Conservation (phyloP, 208 protist species). For the Crithidia sp. region DNA sequence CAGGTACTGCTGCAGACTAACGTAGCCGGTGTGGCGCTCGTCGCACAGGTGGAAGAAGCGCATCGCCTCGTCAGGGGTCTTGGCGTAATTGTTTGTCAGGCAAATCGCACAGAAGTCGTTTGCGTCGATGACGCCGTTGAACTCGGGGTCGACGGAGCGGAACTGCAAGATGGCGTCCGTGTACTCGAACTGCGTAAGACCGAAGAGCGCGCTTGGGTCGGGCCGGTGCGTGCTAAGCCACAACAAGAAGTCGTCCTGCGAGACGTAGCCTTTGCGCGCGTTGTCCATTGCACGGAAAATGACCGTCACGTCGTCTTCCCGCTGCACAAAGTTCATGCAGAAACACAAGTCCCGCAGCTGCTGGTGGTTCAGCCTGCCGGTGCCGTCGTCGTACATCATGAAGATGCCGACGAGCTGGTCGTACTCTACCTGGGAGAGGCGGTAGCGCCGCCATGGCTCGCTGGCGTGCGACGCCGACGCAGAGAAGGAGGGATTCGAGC, state of each 20-base stretch:
- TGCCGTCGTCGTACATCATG: conserved; percentile 85
- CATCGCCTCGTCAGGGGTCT: conserved; percentile 34
- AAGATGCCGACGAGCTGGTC: conserved; percentile 82
- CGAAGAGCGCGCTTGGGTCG: conserved; percentile 70
- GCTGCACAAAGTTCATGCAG: conserved; percentile 84
- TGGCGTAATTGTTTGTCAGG: conserved; percentile 36
- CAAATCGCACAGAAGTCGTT: conserved; percentile 61
- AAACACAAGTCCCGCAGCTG: conserved; percentile 67
- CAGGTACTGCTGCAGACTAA: conserved; percentile 45
- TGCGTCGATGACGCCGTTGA: conserved; percentile 62
- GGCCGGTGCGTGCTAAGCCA: conserved; percentile 77
- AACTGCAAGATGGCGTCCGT: conserved; percentile 87
- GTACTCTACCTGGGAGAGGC: conserved; percentile 76
- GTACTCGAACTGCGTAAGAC: conserved; percentile 79
- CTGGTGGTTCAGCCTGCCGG: conserved; percentile 49
- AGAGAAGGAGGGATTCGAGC: conserved; percentile 23
- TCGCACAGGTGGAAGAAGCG: conserved; percentile 43
- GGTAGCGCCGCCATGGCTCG: conserved; percentile 58
- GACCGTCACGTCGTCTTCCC: conserved; percentile 51
- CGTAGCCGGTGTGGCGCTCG: conserved; percentile 23
- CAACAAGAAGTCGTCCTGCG: conserved; percentile 70
- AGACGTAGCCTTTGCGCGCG: conserved; percentile 39
- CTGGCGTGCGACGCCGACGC: neutral
- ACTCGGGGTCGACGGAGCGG: conserved; percentile 67
- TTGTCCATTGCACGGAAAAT: conserved; percentile 83